These are phyloP conservation scores for Mucor piriformis DNA, from an alignment of 371 early-diverging fungal species.

Conservation along the genomic window DNA sequence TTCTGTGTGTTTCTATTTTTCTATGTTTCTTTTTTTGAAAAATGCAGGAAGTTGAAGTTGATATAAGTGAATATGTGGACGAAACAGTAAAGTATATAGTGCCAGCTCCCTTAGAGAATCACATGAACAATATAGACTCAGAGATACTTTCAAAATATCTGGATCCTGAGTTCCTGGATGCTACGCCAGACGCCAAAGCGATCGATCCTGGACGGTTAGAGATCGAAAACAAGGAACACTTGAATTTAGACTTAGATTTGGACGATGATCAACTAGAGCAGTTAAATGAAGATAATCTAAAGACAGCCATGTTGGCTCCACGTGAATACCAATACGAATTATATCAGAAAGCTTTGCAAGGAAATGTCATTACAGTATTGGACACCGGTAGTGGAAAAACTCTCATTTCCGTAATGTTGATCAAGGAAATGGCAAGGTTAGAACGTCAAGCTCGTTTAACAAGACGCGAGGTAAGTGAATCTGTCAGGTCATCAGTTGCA, in stretches of 20 bases:
- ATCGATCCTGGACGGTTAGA: slow-evolving; percentile 26
- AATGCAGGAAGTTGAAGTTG: slow-evolving; percentile 1
- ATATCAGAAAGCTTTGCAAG: slow-evolving; percentile 62
- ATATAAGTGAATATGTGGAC: slow-evolving; percentile 17
- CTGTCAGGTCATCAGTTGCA: not conserved
- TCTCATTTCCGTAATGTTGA: slow-evolving; percentile 82
- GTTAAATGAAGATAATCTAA: slow-evolving; percentile 11
- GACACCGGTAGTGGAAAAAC: slow-evolving; percentile 97
- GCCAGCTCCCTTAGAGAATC: slow-evolving; percentile 21
- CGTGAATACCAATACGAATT: slow-evolving; percentile 83
- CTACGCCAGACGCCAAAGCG: slow-evolving; percentile 26
- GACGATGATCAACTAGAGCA: slow-evolving; percentile 23
- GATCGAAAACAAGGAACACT: slow-evolving; percentile 27
- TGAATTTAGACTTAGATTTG: slow-evolving; percentile 26
- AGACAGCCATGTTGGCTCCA: slow-evolving; percentile 45
- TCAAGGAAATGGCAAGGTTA: slow-evolving; percentile 64
- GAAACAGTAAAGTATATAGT: slow-evolving; percentile 20
- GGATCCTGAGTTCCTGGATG: slow-evolving; percentile 38
- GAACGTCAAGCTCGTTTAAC: slow-evolving; percentile 38
- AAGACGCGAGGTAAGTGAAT: slow-evolving; percentile 37
- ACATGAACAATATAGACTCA: slow-evolving; percentile 38
- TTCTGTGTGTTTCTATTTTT: slow-evolving; percentile 1
- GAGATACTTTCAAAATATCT: slow-evolving; percentile 27
- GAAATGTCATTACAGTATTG: slow-evolving; percentile 85
- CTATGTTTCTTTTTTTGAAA: not conserved